Conservation (phyloP, 352 stramenopile species). For the Pythium aquatile region DNA sequence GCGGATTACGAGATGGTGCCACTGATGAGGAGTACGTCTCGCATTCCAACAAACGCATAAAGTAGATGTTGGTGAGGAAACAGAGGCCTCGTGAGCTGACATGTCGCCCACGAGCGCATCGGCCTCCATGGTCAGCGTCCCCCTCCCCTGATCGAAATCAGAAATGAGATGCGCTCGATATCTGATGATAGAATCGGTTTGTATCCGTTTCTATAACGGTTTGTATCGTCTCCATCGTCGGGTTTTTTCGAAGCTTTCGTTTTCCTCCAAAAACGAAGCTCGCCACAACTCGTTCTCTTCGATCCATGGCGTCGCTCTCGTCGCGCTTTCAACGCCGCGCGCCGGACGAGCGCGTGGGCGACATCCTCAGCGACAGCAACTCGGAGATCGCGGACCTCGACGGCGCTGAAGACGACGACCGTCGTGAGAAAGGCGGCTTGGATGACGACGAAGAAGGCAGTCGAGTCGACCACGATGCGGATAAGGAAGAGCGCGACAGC, state of each 20-base stretch:
- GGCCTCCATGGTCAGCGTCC: too few relatives aligned
- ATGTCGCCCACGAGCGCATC: too few relatives aligned
- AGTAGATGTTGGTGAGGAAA: too few relatives aligned
- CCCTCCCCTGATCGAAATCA: background rate
- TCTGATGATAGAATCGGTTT: background rate
- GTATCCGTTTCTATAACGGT: too few relatives aligned
- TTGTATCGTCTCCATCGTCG: background rate
- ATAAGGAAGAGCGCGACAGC: conserved; percentile 5
- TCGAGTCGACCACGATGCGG: conserved; percentile 38
- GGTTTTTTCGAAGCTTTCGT: conserved; percentile 3
- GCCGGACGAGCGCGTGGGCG: conserved; percentile 39
- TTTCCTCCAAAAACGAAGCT: background rate
- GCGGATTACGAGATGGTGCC: too few relatives aligned
- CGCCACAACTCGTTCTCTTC: background rate
- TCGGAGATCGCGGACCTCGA: conserved; percentile 44
- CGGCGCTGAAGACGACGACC: conserved; percentile 18
- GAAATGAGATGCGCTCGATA: background rate
- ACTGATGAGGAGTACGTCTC: too few relatives aligned
- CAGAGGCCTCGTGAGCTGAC: too few relatives aligned
- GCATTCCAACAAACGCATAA: too few relatives aligned
- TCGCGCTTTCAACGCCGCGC: conserved; percentile 19
- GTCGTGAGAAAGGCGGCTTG: background rate
- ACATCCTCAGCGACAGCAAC: conserved; percentile 63
- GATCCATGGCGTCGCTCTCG: conserved; percentile 5
- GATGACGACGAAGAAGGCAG: conserved; percentile 20